These are phyloP conservation scores for Prototheca stagnorum DNA, from an alignment of 163 green algal species.

Conservation along the genomic window DNA sequence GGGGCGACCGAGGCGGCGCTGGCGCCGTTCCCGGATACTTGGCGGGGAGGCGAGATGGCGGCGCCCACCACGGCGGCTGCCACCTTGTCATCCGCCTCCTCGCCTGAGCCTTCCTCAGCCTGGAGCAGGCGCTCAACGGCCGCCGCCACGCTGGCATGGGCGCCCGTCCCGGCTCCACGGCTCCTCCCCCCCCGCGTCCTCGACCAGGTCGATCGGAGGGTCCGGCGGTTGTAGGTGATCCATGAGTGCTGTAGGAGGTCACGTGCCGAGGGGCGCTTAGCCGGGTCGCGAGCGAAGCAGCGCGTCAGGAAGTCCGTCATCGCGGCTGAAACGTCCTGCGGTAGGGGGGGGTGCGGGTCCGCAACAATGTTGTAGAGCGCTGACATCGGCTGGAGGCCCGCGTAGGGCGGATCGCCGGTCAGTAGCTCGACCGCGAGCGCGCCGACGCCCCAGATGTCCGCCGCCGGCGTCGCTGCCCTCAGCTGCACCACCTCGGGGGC, in stretches of 20 bases:
- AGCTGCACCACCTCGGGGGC: slow-evolving; percentile 85
- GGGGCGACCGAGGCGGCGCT: too few species aligned
- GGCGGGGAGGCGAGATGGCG: too few species aligned
- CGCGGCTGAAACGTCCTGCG: slow-evolving; percentile 37
- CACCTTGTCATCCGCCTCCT: slow-evolving; percentile 4
- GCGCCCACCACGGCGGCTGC: too few species aligned
- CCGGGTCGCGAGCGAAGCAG: slow-evolving; percentile 73
- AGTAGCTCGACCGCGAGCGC: slow-evolving; percentile 82
- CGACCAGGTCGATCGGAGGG: slow-evolving; percentile 49
- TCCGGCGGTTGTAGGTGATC: slow-evolving; percentile 49
- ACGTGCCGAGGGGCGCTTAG: slow-evolving; percentile 34
- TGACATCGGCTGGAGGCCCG: slow-evolving; percentile 69
- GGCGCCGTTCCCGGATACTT: too few species aligned
- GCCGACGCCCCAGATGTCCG: slow-evolving; percentile 81
- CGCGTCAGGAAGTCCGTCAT: slow-evolving; percentile 61
- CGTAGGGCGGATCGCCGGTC: slow-evolving; percentile 68
- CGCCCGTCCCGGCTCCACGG: slow-evolving; percentile 9
- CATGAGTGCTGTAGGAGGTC: slow-evolving; percentile 60
- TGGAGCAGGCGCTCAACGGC: slow-evolving; percentile 51
- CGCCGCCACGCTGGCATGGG: slow-evolving; percentile 42
- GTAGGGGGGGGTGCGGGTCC: slow-evolving; percentile 63
- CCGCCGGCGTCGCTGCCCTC: slow-evolving; percentile 54
- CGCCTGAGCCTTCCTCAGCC: slow-evolving; percentile 4
- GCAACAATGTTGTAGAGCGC: slow-evolving; percentile 83
- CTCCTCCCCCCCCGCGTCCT: slow-evolving; percentile 8